Percentiles rank a stretch among this genome's conserved stretches.
These are phyloP conservation scores for Globisporangium viniferum DNA, from an alignment of 352 stramenopile genomes.

Conservation along the genomic window DNA sequence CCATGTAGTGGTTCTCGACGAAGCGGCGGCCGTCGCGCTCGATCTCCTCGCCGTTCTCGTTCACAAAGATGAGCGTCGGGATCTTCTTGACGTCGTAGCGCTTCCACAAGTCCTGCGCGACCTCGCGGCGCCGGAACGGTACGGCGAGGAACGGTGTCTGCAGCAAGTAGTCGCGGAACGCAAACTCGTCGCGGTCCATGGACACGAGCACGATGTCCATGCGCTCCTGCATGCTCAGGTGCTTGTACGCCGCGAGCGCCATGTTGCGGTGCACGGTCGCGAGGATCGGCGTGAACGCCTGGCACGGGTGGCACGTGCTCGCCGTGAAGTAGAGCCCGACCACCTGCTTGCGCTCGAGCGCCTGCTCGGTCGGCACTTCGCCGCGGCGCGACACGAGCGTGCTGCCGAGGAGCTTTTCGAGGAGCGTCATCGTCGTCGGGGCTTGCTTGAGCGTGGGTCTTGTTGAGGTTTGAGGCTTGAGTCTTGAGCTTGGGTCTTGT, in stretches of 20 bases:
- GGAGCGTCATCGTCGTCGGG: slow-evolving; percentile 42
- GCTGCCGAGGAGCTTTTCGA: slow-evolving; percentile 53
- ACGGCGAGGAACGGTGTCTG: slow-evolving; percentile 61
- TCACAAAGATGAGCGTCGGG: slow-evolving; percentile 64
- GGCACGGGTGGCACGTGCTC: slow-evolving; percentile 53
- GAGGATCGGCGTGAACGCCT: slow-evolving; percentile 61
- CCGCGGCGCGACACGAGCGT: slow-evolving; percentile 53
- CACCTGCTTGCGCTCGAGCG: slow-evolving; percentile 49
- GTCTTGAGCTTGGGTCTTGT: not conserved
- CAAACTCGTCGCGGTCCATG: slow-evolving; percentile 48
- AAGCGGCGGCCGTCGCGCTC: slow-evolving; percentile 61
- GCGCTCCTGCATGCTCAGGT: slow-evolving; percentile 50
- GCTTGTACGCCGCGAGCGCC: slow-evolving; percentile 52
- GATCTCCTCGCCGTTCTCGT: slow-evolving; percentile 55
- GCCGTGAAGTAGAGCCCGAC: slow-evolving; percentile 68
- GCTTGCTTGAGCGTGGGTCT: not conserved
- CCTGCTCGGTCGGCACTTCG: slow-evolving; percentile 43
- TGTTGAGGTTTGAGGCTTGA: not conserved
- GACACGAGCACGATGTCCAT: slow-evolving; percentile 66
- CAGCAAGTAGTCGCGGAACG: slow-evolving; percentile 54
- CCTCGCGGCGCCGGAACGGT: slow-evolving; percentile 45
- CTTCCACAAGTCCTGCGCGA: slow-evolving; percentile 58
- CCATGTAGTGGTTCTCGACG: slow-evolving; percentile 60
- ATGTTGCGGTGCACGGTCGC: slow-evolving; percentile 65
- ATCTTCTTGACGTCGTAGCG: slow-evolving; percentile 71